Conservation (phyloP, 1,284 basidiomycete species). For the Earliella scabrosa region DNA sequence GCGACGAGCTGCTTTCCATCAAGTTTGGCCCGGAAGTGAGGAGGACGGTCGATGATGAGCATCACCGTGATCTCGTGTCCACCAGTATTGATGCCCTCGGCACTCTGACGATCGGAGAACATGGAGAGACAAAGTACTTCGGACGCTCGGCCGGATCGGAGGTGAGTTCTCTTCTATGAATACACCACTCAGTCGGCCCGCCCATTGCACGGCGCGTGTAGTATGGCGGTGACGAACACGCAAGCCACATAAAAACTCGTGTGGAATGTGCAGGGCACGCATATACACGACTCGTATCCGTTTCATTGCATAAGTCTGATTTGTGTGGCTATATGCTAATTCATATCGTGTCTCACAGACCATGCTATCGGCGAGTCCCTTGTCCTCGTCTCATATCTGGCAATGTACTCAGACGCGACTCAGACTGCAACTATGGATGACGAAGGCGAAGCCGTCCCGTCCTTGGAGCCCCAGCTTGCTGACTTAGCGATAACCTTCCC, state of each 20-base stretch:
- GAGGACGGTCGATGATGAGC: slow-evolving; percentile 36
- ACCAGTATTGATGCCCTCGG: slow-evolving; percentile 46
- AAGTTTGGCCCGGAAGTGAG: slow-evolving; percentile 52
- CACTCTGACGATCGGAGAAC: slow-evolving; percentile 63
- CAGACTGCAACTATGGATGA: slow-evolving; percentile 12
- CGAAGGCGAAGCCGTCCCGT: slow-evolving; percentile 23
- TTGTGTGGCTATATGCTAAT: too few species aligned
- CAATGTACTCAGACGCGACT: not conserved
- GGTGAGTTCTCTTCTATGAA: slow-evolving; percentile 31
- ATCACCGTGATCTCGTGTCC: slow-evolving; percentile 31
- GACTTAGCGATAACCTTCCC: slow-evolving; percentile 32
- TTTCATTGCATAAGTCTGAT: too few species aligned
- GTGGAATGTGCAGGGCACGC: too few species aligned
- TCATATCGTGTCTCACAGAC: slow-evolving; percentile 38
- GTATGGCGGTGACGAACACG: too few species aligned
- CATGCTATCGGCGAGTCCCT: slow-evolving; percentile 45
- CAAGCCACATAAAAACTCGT: too few species aligned
- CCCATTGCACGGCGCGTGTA: too few species aligned
- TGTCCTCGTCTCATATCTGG: not conserved
- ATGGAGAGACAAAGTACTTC: slow-evolving; percentile 69
- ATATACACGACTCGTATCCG: too few species aligned
- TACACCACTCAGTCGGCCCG: too few species aligned
- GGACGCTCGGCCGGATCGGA: slow-evolving; percentile 69
- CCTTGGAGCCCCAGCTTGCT: slow-evolving; percentile 26
- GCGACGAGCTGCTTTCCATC: slow-evolving; percentile 65